Evolutionary conservation across 2,329 filamentous ascomycete genomes (phyloP).

Genomic region (Didymella exigua): DNA sequence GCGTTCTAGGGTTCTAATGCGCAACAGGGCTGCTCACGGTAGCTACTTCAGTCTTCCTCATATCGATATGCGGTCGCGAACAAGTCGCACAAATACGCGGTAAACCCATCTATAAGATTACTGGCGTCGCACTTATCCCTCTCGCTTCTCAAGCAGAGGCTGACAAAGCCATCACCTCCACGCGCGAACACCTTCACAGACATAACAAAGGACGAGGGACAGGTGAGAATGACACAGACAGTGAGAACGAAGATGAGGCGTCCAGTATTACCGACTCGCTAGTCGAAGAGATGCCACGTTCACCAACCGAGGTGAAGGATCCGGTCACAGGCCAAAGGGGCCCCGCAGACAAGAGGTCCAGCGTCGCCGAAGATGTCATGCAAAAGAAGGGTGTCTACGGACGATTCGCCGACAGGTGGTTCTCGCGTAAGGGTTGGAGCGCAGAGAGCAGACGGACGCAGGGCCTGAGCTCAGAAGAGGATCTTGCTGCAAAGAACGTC

Average conservation of each 20-base stretch:
- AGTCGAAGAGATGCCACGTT: slow-evolving; percentile 41
- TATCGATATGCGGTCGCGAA: slow-evolving; percentile 83
- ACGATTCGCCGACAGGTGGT: slow-evolving; percentile 88
- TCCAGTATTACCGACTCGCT: slow-evolving; percentile 46
- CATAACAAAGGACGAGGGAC: slow-evolving; percentile 33
- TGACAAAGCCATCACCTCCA: slow-evolving; percentile 70
- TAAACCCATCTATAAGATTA: slow-evolving; percentile 82
- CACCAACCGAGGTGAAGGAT: slow-evolving; percentile 43
- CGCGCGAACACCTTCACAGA: slow-evolving; percentile 55
- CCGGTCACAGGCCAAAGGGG: slow-evolving; percentile 36
- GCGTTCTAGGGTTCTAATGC: not conserved
- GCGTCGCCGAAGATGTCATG: slow-evolving; percentile 88
- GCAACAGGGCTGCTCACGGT: slow-evolving; percentile 82
- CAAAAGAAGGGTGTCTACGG: slow-evolving; percentile 82
- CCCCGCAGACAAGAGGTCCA: slow-evolving; percentile 46
- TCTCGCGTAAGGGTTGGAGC: slow-evolving; percentile 82
- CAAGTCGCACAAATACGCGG: slow-evolving; percentile 88
- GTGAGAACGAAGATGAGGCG: slow-evolving; percentile 42
- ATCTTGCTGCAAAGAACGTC: slow-evolving; percentile 47
- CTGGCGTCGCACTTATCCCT: slow-evolving; percentile 88
- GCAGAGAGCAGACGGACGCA: slow-evolving; percentile 71
- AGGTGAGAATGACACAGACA: slow-evolving; percentile 39
- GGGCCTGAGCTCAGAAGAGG: slow-evolving; percentile 65
- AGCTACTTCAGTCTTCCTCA: slow-evolving; percentile 79
- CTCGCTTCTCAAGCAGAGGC: slow-evolving; percentile 78